phyloP scores from a whole-genome alignment of 106 monocot species.

The Allium cepa region DNA sequence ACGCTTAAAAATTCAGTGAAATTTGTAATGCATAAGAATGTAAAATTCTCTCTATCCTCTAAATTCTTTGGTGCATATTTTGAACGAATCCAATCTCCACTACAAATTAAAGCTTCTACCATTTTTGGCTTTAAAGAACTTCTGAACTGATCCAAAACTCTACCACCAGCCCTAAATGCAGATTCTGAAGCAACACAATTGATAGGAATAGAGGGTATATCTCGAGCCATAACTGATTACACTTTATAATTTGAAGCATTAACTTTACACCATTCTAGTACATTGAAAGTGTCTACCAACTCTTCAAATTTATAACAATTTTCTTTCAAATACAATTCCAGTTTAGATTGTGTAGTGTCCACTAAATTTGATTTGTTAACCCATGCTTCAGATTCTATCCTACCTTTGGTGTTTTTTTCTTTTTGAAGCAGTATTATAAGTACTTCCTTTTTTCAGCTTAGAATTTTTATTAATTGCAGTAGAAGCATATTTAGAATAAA shows the following conservation, averaged over 20 bases:
- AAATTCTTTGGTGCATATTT: no score
- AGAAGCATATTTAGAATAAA: not conserved
- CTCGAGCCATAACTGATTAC: not conserved
- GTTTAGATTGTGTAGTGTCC: not conserved
- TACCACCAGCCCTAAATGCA: not conserved
- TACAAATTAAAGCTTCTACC: not conserved
- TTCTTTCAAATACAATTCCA: not conserved
- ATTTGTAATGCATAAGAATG: no score
- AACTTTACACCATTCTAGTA: not conserved
- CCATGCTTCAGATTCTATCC: not conserved
- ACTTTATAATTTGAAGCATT: not conserved
- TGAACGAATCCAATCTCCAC: not conserved
- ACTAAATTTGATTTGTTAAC: not conserved
- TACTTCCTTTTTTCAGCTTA: not conserved
- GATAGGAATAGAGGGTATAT: not conserved
- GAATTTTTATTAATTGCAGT: not conserved
- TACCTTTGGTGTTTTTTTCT: not conserved
- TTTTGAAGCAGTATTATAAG: not conserved
- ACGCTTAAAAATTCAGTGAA: no score
- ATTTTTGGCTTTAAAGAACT: not conserved
- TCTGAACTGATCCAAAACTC: not conserved
- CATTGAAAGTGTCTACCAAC: not conserved
- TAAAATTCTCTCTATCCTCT: no score
- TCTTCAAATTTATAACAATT: not conserved
- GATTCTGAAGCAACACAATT: not conserved